These are phyloP conservation scores for Rhododendron molle DNA, from an alignment of 148 eudicot species.

Conservation along the genomic window DNA sequence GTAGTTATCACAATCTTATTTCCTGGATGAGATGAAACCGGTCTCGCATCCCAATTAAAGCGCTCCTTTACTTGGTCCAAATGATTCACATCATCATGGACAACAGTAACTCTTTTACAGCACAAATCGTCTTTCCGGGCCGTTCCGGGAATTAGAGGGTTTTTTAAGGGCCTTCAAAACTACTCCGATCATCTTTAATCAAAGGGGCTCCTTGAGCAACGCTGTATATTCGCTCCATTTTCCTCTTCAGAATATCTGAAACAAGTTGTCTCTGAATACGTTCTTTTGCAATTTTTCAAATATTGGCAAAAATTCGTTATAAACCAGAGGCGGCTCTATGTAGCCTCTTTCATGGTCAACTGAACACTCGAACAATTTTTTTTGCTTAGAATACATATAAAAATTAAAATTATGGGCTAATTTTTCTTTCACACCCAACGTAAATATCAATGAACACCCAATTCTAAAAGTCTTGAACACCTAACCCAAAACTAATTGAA, in stretches of 20 bases:
- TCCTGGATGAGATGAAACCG: conserved; percentile 1
- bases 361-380: too few relatives aligned
- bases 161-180: too few relatives aligned
- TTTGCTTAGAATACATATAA: too few relatives aligned
- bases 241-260: conserved; percentile 1
- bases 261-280: background rate
- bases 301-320: background rate
- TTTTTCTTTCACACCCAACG: too few relatives aligned
- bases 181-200: conserved; percentile 4
- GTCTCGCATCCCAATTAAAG: background rate
- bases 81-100: conserved; percentile 7
- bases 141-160: too few relatives aligned
- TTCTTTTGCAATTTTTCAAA: background rate
- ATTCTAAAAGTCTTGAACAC: too few relatives aligned
- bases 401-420: too few relatives aligned
- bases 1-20: conserved; percentile 11
- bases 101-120: conserved; percentile 5
- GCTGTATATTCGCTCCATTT: background rate
- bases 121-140: background rate
- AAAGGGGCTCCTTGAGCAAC: background rate
- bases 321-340: too few relatives aligned
- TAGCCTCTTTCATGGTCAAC: too few relatives aligned
- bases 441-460: too few relatives aligned
- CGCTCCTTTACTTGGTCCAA: background rate
- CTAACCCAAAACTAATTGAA: too few relatives aligned